phyloP scores from a whole-genome alignment of 805 yeast species.

The Metschnikowia rubicola region DNA sequence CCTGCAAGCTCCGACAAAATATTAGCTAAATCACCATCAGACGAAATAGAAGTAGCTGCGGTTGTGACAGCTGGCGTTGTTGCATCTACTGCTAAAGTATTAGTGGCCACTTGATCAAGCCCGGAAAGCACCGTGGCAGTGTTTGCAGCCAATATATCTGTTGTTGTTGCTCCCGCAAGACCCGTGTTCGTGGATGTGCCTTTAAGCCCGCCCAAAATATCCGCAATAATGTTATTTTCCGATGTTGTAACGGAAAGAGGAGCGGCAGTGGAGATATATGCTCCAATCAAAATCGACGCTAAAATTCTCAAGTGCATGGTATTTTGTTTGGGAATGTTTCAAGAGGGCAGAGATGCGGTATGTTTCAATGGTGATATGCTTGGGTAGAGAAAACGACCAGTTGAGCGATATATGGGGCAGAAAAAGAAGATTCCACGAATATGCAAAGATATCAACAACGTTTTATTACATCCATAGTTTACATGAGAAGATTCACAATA shows the following conservation, averaged over 20 bases:
- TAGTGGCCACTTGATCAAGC: neutral
- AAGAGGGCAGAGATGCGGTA: neutral
- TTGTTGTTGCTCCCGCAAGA: neutral
- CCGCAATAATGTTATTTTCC: slow-evolving; percentile 1
- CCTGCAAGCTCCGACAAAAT: neutral
- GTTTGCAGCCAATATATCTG: too few relatives aligned
- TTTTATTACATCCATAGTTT: too few relatives aligned
- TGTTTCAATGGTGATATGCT: neutral
- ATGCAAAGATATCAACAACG: too few relatives aligned
- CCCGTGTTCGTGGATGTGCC: slow-evolving; percentile 1
- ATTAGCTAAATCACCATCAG: neutral
- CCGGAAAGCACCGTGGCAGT: too few relatives aligned
- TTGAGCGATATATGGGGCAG: too few relatives aligned
- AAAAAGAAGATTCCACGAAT: too few relatives aligned
- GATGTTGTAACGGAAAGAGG: slow-evolving; percentile 6
- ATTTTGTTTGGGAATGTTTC: neutral
- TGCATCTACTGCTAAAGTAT: neutral
- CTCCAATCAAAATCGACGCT: neutral
- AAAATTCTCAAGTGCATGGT: slow-evolving; percentile 1
- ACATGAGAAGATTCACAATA: too few relatives aligned
- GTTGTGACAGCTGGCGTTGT: neutral
- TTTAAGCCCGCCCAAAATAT: slow-evolving; percentile 3
- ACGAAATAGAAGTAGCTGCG: neutral
- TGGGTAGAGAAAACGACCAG: too few relatives aligned
- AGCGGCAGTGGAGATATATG: neutral